Conservation (phyloP, 176 grass and related monocot species). For the Oryza punctata region DNA sequence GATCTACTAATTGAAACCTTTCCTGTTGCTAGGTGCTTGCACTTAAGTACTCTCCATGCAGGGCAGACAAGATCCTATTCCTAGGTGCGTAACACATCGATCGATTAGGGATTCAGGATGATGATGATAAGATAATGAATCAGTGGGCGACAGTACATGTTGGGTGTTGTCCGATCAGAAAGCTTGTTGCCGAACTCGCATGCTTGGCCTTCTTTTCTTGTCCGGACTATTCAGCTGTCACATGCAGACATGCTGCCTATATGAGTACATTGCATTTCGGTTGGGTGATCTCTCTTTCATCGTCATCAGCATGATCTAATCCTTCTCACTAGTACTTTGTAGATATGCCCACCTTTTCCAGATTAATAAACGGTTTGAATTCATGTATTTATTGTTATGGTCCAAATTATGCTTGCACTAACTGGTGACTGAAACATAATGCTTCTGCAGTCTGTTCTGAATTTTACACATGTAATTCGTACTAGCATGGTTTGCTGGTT, state of each 20-base stretch:
- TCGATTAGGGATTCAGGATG: background rate
- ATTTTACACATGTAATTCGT: background rate
- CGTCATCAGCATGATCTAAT: constrained; percentile 9
- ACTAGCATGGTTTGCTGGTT: background rate
- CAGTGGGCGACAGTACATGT: constrained; percentile 7
- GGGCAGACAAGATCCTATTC: background rate
- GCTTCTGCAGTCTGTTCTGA: background rate
- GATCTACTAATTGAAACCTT: background rate
- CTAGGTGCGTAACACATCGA: background rate
- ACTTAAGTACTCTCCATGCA: background rate
- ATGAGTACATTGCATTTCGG: background rate
- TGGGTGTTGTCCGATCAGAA: constrained; percentile 17
- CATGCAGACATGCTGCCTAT: background rate
- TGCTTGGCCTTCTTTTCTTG: background rate
- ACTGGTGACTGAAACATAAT: too few species aligned
- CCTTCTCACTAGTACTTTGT: background rate
- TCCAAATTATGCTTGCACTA: background rate
- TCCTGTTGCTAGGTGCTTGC: background rate
- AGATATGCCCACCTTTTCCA: background rate
- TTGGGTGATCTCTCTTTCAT: constrained; percentile 2
- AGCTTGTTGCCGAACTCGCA: background rate
- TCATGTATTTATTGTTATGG: background rate
- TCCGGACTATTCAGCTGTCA: constrained; percentile 20
- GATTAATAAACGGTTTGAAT: background rate
- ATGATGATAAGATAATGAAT: background rate